Evolutionary conservation across 2,329 filamentous ascomycete genomes (phyloP).

Genomic region (Colletotrichum plurivorum): DNA sequence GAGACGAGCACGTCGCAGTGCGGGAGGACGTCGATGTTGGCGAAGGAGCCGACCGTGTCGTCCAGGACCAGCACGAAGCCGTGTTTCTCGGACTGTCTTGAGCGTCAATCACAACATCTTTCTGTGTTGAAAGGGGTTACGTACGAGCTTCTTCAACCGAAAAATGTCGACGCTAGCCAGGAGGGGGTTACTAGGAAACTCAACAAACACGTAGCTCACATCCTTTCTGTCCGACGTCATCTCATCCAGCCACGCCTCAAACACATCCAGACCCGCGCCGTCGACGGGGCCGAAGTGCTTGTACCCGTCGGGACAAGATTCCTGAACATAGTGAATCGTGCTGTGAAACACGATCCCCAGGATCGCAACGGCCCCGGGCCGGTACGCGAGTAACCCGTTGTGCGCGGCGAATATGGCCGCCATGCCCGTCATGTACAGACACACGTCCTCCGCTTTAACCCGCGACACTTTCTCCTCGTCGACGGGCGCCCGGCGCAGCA

Average conservation of each 20-base stretch:
- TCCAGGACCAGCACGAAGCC: slow-evolving; percentile 62
- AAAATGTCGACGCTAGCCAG: slow-evolving; percentile 51
- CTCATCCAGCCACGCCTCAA: slow-evolving; percentile 61
- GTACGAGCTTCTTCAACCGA: slow-evolving; percentile 45
- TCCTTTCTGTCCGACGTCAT: slow-evolving; percentile 54
- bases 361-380: slow-evolving; percentile 54
- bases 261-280: slow-evolving; percentile 55
- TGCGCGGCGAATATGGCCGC: slow-evolving; percentile 62
- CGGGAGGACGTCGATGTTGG: slow-evolving; percentile 64
- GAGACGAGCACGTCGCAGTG: slow-evolving; percentile 65
- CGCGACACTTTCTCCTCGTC: slow-evolving; percentile 46
- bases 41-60: slow-evolving; percentile 63
- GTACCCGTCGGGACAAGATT: slow-evolving; percentile 58
- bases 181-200: slow-evolving; percentile 57
- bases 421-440: slow-evolving; percentile 69
- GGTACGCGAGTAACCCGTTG: slow-evolving; percentile 52
- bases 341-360: slow-evolving; percentile 68
- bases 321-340: slow-evolving; percentile 62
- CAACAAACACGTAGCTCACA: slow-evolving; percentile 63
- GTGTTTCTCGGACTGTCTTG: slow-evolving; percentile 53
- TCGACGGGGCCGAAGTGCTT: slow-evolving; percentile 64
- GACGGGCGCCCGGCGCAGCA: slow-evolving; percentile 58
- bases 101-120: not conserved
- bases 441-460: slow-evolving; percentile 59
- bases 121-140: not conserved